Evolutionary conservation across 805 yeast species (phyloP), one percentile per base, ranked within the genome.

Genomic region (Metahyphopichia silvanorum): DNA sequence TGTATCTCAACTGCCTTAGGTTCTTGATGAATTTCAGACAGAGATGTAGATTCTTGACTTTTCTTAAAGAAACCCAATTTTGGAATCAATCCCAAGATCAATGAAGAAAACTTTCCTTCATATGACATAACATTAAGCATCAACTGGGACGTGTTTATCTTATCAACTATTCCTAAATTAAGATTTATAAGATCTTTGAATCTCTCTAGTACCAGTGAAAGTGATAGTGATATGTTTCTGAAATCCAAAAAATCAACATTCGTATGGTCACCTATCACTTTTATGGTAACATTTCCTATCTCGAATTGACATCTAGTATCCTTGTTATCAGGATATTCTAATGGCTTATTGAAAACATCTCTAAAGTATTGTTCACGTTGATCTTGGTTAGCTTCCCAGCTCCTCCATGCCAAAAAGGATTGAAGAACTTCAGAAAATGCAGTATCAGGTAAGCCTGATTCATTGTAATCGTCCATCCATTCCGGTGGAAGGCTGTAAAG

Each of bases 381-480:
- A 7, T 32, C 32, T 11, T 39, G 38, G 20, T 78, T 68, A 27
- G 84, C 81, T 46, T 91, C 98, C 97, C 98, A 89, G 38, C 79
- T 77, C 65, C 97, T 76, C 97, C 98, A 93, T 10, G 71, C 65
- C 0, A 79, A 66, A 46, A 88, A 87, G 1, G 79, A 67, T 3
- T 68, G 60, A 16, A 77, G 54, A 2, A 86, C 84, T 11, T 69
- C 69, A 6, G 64, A 60, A 37, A 68, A 65, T 0, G 88, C 88
- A 39, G 69, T 60, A 0, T 38, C 42, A 0, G 86, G 81, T 0
- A 75, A 12, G 2, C 13, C 19, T 8, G 8, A 66, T 12, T 54
- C 53, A 65, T 77, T 70, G 0, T 56, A 39, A 2, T 51, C 49
- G 0, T 35, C 40, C 2, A 50, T 41, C 84, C 88, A 82, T 1